Base-by-base conservation (phyloP, 2,329 filamentous ascomycete genomes). In the Penicillium brevicompactum region DNA sequence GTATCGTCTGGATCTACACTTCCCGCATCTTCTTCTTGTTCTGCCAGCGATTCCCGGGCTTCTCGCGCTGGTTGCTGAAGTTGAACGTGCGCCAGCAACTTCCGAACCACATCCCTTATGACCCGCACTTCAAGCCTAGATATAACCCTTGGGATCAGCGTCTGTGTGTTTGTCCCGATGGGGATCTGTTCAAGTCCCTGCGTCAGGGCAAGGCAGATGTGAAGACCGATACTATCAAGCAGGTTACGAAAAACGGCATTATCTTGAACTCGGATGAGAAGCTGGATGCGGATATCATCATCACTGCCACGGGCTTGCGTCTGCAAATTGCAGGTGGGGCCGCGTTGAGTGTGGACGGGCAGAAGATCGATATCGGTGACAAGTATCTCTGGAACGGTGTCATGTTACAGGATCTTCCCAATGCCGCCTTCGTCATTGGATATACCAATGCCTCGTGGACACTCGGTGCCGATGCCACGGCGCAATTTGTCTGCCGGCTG, bases 81-180 rank as follows among this genome's bases (percentile, higher is more conserved):
- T 63, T 65, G 2, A 70, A 67, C 31, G 81, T 83, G 30, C 71
- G 74, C 44, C 63, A 67, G n/a, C 73, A 78, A 40, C 77, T 91
- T 0, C 87, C 87, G 1, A 67, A 70, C 7, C 71, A 76, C 16
- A 71, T 86, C 34, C 79, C 84, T 2, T 70, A 82, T 40, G 81
- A 87, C 51, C 80, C 83, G 1, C 84, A 90, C 68, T 90, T 90
- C 71, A 82, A 80, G 6, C 87, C 87, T 0, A 70, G 69, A 2
- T 89, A 90, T 63, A 80, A 83, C 38, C 87, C 87, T 0, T 87
- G 89, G 80, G 82, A 91, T 51, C 90, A 95, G 70, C 84, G 91
- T 0, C 76, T 94, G 7, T 94, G 91, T 65, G 76, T 91, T 56
- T 87, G 76, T n/a, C 82, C 82, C 0, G 79, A 85, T 52, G 82